Base-by-base conservation (phyloP, 2,329 filamentous ascomycete species). In the Arachnomyces sp. region DNA sequence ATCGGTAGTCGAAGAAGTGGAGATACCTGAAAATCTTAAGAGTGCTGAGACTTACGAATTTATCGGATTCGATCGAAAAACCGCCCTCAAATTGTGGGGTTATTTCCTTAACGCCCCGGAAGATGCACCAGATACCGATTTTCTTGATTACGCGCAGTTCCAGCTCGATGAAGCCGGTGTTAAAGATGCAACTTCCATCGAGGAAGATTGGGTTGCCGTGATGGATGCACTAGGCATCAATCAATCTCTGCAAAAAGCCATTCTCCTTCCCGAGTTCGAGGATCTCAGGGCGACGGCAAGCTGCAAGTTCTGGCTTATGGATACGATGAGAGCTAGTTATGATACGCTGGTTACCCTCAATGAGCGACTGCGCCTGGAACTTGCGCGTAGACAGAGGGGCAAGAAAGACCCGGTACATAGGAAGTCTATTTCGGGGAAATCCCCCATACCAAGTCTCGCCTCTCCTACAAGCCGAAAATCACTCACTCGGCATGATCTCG, bases 201-300 rank as follows among this genome's bases (percentile, higher is more conserved):
- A 11, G 4, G 34, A 37, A 12, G 34, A 37, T 18, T 37, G 34
- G 34, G 17, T 3, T n/a, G 9, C 11, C 7, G 14, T 21, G 1
- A 34, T 40, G 30, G 14, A 25, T 18, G 11, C n/a, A n/a, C 16
- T 40, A 12, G 38, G 38, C 9, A 36, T 40, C 28, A 36, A 40
- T 18, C 7, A 11, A 2, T 12, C 30, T 18, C 18, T 40, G 15
- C 38, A 12, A 36, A 21, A 9, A 9, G 30, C 38, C 8, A 40
- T 40, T 11, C 17, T 36, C 12, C 7, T 40, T 13, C 31, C 31
- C n/a, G 38, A 40, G 31, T 40, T 40, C 16, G 28, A 17, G 9
- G 31, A 40, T 31, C 16, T 40, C 11, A n/a, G 38, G 11, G 12
- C 30, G 13, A 40, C 38, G 9, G n/a, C n/a, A n/a, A n/a, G n/a